Conservation (phyloP, 1,284 basidiomycete genomes). For the Ustilago shanxiensis region DNA sequence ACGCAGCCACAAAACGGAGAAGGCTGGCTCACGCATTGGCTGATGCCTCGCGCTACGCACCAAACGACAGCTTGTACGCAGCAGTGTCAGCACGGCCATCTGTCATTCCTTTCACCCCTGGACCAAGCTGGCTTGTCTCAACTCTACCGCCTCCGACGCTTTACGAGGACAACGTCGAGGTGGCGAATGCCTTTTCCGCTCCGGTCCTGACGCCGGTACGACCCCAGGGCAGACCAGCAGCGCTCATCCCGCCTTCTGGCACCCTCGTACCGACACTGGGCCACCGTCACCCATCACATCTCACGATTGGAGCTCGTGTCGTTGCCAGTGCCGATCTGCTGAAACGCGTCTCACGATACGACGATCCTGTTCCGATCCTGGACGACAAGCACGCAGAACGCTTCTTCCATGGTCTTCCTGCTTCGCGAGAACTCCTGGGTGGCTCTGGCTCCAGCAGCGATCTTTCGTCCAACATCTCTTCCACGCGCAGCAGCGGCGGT, state of each 20-base stretch:
- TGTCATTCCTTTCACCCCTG: slow-evolving; percentile 53
- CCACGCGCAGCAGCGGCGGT: slow-evolving; percentile 50
- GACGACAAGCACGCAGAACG: slow-evolving; percentile 67
- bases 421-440: slow-evolving; percentile 58
- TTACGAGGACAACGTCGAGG: slow-evolving; percentile 54
- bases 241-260: slow-evolving; percentile 55
- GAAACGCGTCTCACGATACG: slow-evolving; percentile 55
- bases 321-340: slow-evolving; percentile 54
- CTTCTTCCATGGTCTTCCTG: slow-evolving; percentile 66
- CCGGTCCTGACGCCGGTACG: slow-evolving; percentile 61
- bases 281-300: slow-evolving; percentile 58
- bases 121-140: slow-evolving; percentile 64
- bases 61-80: slow-evolving; percentile 63
- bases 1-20: slow-evolving; percentile 55
- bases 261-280: slow-evolving; percentile 56
- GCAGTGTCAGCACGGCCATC: slow-evolving; percentile 58
- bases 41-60: slow-evolving; percentile 59
- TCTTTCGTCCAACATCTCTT: slow-evolving; percentile 53
- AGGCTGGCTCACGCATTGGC: slow-evolving; percentile 59
- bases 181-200: slow-evolving; percentile 51
- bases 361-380: slow-evolving; percentile 61
- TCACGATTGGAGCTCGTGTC: slow-evolving; percentile 56
- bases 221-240: slow-evolving; percentile 62
- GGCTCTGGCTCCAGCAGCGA: slow-evolving; percentile 56
- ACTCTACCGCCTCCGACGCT: slow-evolving; percentile 53